Base-by-base conservation (phyloP, 345 rosid species). In the Arabidopsis suecica region DNA sequence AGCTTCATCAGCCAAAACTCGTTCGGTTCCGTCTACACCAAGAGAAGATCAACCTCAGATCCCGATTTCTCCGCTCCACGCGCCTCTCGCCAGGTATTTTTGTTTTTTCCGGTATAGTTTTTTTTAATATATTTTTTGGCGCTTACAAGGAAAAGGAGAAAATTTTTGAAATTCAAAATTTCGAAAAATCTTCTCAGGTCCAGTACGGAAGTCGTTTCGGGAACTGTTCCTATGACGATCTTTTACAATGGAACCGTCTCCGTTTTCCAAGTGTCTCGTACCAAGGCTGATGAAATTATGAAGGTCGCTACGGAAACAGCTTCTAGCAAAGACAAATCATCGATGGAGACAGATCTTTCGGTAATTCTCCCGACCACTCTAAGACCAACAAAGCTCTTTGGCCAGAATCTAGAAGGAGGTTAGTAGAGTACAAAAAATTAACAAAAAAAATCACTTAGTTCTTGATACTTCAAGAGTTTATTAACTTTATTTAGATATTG, bases 191-290 rank as follows among this genome's bases (percentile, higher is more conserved):
- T 34, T 5, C 36, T 53, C 72, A 88, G 89, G 77, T 14, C 63
- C 3, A 47, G 48, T 59, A 4, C 55, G 7, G 87, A 84, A 80
- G 63, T 38, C 16, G 61, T 60, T 3, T 53, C 62, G 40, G 89
- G 76, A 54, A 76, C 87, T 0, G 85, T 86, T 68, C 97, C 99
- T 5, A 55, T 95, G 85, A 95, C 99, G 3, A 90, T 95, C n/a
- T 92, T 95, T 75, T 95, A 92, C 82, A 89, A 87, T 22, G 99
- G 99, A 74, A 79, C 75, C 7, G 97, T 95, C 22, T 56, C 88
- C 4, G 86, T 89, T 28, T 91, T 84, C 64, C 84, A 90, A 61
- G 81, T 95, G 25, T 81, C 89, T 67, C 85, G 47, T 18, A 82
- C 83, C 53, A 92, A 85, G 80, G 97, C 88, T n/a, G 93, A 83